Conservation (phyloP, 106 monocot genomes). For the Ottelia alismoides region DNA sequence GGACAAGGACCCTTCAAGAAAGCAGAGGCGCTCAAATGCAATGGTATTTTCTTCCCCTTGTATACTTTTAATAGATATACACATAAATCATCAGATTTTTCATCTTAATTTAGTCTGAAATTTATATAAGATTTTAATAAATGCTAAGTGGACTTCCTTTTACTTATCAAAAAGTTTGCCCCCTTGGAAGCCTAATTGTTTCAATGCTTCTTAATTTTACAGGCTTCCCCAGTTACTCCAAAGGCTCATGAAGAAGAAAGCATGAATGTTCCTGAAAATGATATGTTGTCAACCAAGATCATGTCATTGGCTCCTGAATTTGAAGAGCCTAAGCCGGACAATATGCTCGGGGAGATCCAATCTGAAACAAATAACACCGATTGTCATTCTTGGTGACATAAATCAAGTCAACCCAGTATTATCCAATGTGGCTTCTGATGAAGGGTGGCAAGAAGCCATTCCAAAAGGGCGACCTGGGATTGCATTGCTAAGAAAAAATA, state of each 20-base stretch:
- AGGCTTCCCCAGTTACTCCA: slow-evolving; percentile 25
- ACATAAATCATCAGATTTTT: no score
- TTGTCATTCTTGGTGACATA: slow-evolving; percentile 2
- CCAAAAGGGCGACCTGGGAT: slow-evolving; percentile 40
- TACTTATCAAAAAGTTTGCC: no score
- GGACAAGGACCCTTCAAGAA: slow-evolving; percentile 57
- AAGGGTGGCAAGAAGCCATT: slow-evolving; percentile 94
- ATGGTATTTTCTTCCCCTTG: no score
- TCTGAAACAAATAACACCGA: slow-evolving; percentile 14
- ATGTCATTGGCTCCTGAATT: background rate
- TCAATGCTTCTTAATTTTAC: slow-evolving; percentile 1
- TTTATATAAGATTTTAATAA: no score
- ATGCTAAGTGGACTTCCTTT: no score
- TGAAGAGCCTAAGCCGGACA: slow-evolving; percentile 5
- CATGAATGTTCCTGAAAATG: slow-evolving; percentile 13
- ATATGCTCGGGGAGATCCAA: slow-evolving; percentile 5
- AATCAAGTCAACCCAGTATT: slow-evolving; percentile 6
- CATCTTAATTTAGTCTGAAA: no score
- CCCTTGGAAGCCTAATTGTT: no score
- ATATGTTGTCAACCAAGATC: slow-evolving; percentile 7
- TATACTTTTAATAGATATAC: no score
- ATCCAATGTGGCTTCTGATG: slow-evolving; percentile 57
- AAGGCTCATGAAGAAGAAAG: slow-evolving; percentile 28
- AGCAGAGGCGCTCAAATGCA: slow-evolving; percentile 53
- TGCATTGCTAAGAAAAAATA: slow-evolving; percentile 16